Percentiles rank a stretch among this genome's conserved stretches.
These are phyloP conservation scores for Excoecaria agallocha DNA, from an alignment of 345 rosid genomes.

Conservation along the genomic window DNA sequence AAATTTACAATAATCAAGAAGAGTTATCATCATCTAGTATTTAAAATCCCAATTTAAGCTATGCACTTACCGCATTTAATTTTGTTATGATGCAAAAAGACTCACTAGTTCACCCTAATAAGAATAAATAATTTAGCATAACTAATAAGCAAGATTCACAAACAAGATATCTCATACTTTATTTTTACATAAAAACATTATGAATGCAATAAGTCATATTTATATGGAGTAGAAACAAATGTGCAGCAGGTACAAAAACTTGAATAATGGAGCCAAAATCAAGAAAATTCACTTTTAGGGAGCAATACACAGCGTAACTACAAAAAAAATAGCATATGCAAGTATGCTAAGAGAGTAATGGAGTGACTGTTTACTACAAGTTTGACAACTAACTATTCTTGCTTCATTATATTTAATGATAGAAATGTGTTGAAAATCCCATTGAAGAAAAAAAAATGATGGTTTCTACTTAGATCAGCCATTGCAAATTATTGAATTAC, in stretches of 20 bases:
- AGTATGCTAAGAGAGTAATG: not conserved
- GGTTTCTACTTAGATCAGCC: too few relatives aligned
- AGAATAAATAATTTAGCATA: constrained; percentile 12
- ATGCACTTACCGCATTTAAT: constrained; percentile 78
- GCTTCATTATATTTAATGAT: too few relatives aligned
- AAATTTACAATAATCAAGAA: too few relatives aligned
- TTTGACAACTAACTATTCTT: too few relatives aligned
- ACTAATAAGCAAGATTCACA: constrained; percentile 10
- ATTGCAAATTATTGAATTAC: too few relatives aligned
- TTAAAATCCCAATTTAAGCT: not conserved
- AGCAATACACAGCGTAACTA: not conserved
- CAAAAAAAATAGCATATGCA: not conserved
- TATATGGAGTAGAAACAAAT: too few relatives aligned
- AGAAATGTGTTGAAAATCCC: not conserved
- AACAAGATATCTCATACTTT: too few relatives aligned
- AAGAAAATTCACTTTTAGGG: not conserved
- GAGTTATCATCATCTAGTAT: not conserved
- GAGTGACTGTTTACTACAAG: not conserved
- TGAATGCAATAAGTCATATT: too few relatives aligned
- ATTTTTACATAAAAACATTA: too few relatives aligned
- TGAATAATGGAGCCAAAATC: not conserved
- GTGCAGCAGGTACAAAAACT: not conserved
- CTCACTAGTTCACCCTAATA: constrained; percentile 86
- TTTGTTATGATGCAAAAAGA: constrained; percentile 84
- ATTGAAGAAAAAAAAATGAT: too few relatives aligned